These are phyloP conservation scores for Cladosporium sp. DNA, from an alignment of 2,329 filamentous ascomycete genomes.

Conservation along the genomic window DNA sequence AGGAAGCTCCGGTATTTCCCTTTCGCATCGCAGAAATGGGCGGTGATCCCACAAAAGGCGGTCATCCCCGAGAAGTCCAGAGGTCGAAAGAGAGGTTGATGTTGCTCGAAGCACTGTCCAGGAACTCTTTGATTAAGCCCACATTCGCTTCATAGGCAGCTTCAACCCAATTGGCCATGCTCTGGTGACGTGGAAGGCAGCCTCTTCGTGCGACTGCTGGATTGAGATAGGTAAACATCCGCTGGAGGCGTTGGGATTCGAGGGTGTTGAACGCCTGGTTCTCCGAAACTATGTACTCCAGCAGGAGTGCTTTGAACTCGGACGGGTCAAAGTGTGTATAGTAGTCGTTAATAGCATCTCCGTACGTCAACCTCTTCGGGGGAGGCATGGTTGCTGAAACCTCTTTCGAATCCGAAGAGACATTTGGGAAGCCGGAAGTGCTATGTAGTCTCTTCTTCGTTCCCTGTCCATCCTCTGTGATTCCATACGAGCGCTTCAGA, in stretches of 20 bases:
- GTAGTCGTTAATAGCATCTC: background rate
- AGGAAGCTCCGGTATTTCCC: slow-evolving; percentile 13
- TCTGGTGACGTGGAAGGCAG: slow-evolving; percentile 1
- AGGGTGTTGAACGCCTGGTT: background rate
- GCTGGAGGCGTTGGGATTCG: background rate
- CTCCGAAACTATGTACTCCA: background rate
- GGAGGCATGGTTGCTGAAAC: background rate
- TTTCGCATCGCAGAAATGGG: slow-evolving; percentile 15
- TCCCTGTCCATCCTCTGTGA: background rate
- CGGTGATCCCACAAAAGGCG: slow-evolving; percentile 16
- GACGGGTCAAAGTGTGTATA: background rate
- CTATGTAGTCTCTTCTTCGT: background rate
- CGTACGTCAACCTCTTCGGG: background rate
- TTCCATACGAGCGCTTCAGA: background rate
- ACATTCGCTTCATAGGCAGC: slow-evolving; percentile 3
- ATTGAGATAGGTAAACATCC: background rate
- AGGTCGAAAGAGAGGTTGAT: slow-evolving; percentile 19
- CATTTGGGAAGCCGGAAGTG: background rate
- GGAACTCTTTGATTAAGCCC: slow-evolving; percentile 2
- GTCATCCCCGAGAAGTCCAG: slow-evolving; percentile 17
- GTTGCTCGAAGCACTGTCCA: slow-evolving; percentile 7
- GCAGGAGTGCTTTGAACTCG: background rate
- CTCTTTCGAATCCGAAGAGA: background rate
- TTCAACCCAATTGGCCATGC: background rate
- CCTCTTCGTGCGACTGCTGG: background rate